Base-by-base conservation (phyloP, 2,329 filamentous ascomycete species). In the Chlorencoelia australis region DNA sequence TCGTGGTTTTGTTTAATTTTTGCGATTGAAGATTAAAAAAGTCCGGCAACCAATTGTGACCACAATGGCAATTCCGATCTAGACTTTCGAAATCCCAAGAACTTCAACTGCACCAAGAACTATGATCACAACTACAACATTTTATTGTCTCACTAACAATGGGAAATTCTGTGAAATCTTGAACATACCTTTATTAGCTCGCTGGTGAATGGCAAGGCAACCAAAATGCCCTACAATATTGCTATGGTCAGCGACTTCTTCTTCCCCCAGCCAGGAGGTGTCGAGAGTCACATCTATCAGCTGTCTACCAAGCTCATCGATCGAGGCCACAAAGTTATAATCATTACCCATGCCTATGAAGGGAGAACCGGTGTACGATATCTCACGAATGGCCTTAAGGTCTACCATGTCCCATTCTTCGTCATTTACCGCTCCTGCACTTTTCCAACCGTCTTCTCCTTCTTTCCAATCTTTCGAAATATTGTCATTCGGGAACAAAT, bases 211-310 rank as follows among this genome's bases (percentile, higher is more conserved):
- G n/a, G n/a, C n/a, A n/a, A n/a, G n/a, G n/a, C n/a, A n/a, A n/a
- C 36, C 39, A 52, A 30, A 9, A 58, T 56, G 54, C 51, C 52
- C 62, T 80, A 79, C 60, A 79, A 76, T 55, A 80, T 80, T 63
- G 76, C 75, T 45, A 98, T 98, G 91, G 84, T 95, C 60, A 88
- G 89, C 73, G 91, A 98, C 69, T 95, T 94, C 72, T 98, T 98
- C 78, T 98, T 93, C 58, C 91, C 91, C 10, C 89, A 96, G 56
- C 89, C 91, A 35, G 88, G 91, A 56, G 91, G 91, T 52, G 78
- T 98, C 47, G 91, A 98, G 66, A 94, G 86, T 61, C 91, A 98
- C 63, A 96, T 98, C 52, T 98, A 98, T 66, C 91, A 98, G 61
- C 70, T 98, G 26, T 91, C 89, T 20, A 85, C 82, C 39, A 98